These are phyloP conservation scores for Ophiostoma montium DNA, from an alignment of 2,329 filamentous ascomycete genomes.

Conservation along the genomic window DNA sequence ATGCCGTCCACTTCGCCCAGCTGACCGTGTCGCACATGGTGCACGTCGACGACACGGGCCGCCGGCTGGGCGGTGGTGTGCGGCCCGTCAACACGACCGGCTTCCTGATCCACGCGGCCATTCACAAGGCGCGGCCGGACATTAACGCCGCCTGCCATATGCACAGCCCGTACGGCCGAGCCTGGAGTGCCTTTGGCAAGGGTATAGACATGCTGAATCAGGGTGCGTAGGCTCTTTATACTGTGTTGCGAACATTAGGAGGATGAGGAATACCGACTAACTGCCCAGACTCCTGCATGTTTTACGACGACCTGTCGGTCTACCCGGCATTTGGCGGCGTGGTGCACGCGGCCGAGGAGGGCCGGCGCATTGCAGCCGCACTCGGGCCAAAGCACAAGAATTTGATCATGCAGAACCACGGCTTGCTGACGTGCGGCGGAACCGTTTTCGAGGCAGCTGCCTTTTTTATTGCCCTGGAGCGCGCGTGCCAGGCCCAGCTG, in stretches of 20 bases:
- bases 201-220: slow-evolving; percentile 46
- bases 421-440: slow-evolving; percentile 41
- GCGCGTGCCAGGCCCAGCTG: slow-evolving; percentile 52
- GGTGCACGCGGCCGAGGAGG: slow-evolving; percentile 42
- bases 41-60: slow-evolving; percentile 38
- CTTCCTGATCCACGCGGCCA: slow-evolving; percentile 43
- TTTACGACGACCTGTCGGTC: slow-evolving; percentile 42
- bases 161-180: slow-evolving; percentile 40
- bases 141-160: slow-evolving; percentile 44
- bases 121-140: slow-evolving; percentile 42
- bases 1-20: slow-evolving; percentile 41
- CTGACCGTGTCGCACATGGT: slow-evolving; percentile 45
- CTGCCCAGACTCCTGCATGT: slow-evolving; percentile 25
- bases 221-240: slow-evolving; percentile 24
- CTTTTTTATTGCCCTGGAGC: slow-evolving; percentile 45
- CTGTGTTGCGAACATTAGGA: neutral
- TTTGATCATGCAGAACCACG: slow-evolving; percentile 46
- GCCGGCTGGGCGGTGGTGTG: slow-evolving; percentile 35
- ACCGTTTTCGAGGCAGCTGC: slow-evolving; percentile 52
- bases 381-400: slow-evolving; percentile 30
- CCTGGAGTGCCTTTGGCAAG: slow-evolving; percentile 39
- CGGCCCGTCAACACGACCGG: slow-evolving; percentile 40
- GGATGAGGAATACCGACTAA: too few species aligned
- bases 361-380: slow-evolving; percentile 32
- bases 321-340: slow-evolving; percentile 45